Evolutionary conservation across 179 eudicot genomes (phyloP).

Genomic region (Carnegiea gigantea): DNA sequence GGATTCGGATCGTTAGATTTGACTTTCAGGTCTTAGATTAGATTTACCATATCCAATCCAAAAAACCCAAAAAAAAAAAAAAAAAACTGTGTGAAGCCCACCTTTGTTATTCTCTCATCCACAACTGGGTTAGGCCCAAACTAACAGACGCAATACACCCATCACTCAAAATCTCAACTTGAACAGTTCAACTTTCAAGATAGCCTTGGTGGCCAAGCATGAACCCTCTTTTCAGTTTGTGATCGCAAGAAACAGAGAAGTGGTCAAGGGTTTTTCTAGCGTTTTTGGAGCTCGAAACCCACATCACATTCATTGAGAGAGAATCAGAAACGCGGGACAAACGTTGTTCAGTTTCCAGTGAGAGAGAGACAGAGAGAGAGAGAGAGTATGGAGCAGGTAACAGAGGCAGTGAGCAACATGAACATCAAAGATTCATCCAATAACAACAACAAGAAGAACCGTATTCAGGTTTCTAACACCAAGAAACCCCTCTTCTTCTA

Average conservation of each 20-base stretch:
- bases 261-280: constrained; percentile 38
- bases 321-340: not conserved
- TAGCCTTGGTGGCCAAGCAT: constrained; percentile 29
- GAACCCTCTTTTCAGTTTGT: constrained; percentile 8
- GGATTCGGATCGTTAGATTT: no score
- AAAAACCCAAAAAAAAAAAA: no score
- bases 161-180: not conserved
- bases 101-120: no score
- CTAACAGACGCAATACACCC: not conserved
- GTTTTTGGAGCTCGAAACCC: not conserved
- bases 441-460: constrained; percentile 50
- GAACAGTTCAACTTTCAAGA: not conserved
- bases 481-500: constrained; percentile 63
- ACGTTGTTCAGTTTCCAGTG: no score
- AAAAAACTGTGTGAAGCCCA: no score
- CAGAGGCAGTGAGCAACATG: constrained; percentile 53
- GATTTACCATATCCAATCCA: no score
- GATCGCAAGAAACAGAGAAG: not conserved
- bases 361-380: constrained; percentile 11
- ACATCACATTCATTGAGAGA: not conserved
- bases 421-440: constrained; percentile 48
- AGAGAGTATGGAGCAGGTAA: constrained; percentile 57
- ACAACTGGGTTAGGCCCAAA: not conserved
- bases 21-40: no score
- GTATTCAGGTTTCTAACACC: constrained; percentile 93